These are phyloP conservation scores for Ceratobasidium sp. DNA, from an alignment of 1,284 basidiomycete genomes.

Conservation along the genomic window DNA sequence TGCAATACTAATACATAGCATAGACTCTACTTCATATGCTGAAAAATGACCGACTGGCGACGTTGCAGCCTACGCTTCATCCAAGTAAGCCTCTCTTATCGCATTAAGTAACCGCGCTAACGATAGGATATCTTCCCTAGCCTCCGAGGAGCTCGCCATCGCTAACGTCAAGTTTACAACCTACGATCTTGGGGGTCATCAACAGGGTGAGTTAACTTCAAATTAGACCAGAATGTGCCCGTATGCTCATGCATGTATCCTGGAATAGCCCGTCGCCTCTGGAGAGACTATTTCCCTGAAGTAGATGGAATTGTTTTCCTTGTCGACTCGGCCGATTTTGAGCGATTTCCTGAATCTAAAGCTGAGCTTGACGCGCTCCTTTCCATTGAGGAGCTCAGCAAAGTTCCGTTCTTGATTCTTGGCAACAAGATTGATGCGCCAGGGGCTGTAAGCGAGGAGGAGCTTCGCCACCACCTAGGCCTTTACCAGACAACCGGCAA, in stretches of 20 bases:
- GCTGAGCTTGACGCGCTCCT: slow-evolving; percentile 96
- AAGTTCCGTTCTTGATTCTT: slow-evolving; percentile 98
- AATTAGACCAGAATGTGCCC: background rate
- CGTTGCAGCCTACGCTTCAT: slow-evolving; percentile 97
- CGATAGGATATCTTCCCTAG: slow-evolving; percentile 57
- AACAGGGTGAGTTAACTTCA: slow-evolving; percentile 74
- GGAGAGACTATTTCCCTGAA: slow-evolving; percentile 99
- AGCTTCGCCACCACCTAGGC: slow-evolving; percentile 94
- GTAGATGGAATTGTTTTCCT: slow-evolving; percentile 99
- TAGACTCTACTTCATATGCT: slow-evolving; percentile 99
- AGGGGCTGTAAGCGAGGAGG: slow-evolving; percentile 97
- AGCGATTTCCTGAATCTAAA: slow-evolving; percentile 96
- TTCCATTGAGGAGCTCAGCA: slow-evolving; percentile 91
- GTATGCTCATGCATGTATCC: slow-evolving; percentile 42
- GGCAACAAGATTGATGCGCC: slow-evolving; percentile 99
- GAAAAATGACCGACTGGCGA: slow-evolving; percentile 98
- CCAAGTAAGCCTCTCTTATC: slow-evolving; percentile 75
- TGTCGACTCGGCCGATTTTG: slow-evolving; percentile 96
- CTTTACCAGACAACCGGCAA: slow-evolving; percentile 99
- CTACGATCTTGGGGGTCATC: slow-evolving; percentile 97
- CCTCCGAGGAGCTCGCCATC: slow-evolving; percentile 98
- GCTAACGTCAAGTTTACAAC: slow-evolving; percentile 99
- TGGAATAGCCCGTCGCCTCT: slow-evolving; percentile 88
- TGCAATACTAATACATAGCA: background rate
- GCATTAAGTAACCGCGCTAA: background rate